Percentiles rank a stretch among this genome's conserved stretches.
These are phyloP conservation scores for Vanrija pseudolonga DNA, from an alignment of 1,284 basidiomycete genomes.

Conservation along the genomic window DNA sequence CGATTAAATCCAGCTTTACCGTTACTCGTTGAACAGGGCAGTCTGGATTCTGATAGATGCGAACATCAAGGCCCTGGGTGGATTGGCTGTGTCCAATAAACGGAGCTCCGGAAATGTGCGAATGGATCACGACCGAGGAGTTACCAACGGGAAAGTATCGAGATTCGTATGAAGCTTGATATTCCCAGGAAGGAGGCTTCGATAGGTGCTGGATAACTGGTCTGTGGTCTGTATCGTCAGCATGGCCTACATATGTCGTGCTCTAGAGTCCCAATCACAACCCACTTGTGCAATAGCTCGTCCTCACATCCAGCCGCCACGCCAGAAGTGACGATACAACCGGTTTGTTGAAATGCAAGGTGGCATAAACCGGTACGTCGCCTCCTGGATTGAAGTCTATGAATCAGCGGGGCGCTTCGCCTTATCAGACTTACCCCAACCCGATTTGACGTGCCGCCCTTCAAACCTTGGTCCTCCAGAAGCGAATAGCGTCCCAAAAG, in stretches of 20 bases:
- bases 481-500: no score
- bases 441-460: no score
- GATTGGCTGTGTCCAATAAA: conserved; percentile 51
- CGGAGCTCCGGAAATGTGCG: conserved; percentile 63
- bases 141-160: conserved; percentile 61
- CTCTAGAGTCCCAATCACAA: not conserved
- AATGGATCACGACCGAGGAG: conserved; percentile 60
- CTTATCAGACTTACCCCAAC: not conserved
- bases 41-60: conserved; percentile 43
- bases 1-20: conserved; percentile 62
- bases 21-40: conserved; percentile 52
- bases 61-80: conserved; percentile 20
- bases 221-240: conserved; percentile 7
- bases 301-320: conserved; percentile 1
- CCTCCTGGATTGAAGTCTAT: not conserved
- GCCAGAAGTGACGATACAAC: conserved; percentile 4
- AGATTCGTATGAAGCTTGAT: conserved; percentile 63
- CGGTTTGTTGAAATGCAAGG: not conserved
- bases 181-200: conserved; percentile 58
- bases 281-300: conserved; percentile 15
- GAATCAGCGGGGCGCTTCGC: no score
- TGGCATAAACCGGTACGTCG: conserved; percentile 1
- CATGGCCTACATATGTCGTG: not conserved
- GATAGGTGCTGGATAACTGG: conserved; percentile 37
- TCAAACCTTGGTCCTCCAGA: no score